Conservation (phyloP, 306 rosid genomes). For the Astragalus glycyphyllos region DNA sequence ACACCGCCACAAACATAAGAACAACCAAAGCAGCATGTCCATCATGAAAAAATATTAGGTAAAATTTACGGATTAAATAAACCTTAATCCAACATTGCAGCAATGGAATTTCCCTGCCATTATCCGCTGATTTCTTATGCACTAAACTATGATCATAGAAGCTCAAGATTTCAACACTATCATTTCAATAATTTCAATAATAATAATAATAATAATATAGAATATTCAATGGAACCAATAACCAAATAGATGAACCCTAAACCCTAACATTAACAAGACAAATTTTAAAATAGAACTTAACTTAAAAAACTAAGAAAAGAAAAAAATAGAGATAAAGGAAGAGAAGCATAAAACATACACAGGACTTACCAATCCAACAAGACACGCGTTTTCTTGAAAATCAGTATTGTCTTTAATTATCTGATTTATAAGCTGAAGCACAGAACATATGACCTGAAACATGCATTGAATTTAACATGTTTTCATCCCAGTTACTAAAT, state of each 20-base stretch:
- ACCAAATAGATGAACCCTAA: conserved; percentile 25
- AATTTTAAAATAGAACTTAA: conserved; percentile 24
- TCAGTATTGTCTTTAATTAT: conserved; percentile 84
- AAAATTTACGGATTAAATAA: conserved; percentile 7
- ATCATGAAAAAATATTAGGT: background rate
- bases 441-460: conserved; percentile 90
- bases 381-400: conserved; percentile 97
- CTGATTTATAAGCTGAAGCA: conserved; percentile 95
- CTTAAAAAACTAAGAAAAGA: conserved; percentile 13
- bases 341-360: conserved; percentile 25
- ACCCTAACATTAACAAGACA: conserved; percentile 11
- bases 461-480: conserved; percentile 33
- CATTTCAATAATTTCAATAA: background rate
- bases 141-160: conserved; percentile 3
- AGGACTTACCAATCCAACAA: conserved; percentile 91
- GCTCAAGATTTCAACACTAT: conserved; percentile 25
- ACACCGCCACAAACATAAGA: background rate
- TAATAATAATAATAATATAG: background rate
- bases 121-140: conserved; percentile 29
- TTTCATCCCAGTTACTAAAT: conserved; percentile 27
- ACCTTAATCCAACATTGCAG: conserved; percentile 14
- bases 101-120: conserved; percentile 11
- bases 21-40: conserved; percentile 14
- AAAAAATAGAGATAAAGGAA: conserved; percentile 34
- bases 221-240: conserved; percentile 6